Base-by-base conservation (phyloP, 257 asterid species). In the Paulownia fortunei region DNA sequence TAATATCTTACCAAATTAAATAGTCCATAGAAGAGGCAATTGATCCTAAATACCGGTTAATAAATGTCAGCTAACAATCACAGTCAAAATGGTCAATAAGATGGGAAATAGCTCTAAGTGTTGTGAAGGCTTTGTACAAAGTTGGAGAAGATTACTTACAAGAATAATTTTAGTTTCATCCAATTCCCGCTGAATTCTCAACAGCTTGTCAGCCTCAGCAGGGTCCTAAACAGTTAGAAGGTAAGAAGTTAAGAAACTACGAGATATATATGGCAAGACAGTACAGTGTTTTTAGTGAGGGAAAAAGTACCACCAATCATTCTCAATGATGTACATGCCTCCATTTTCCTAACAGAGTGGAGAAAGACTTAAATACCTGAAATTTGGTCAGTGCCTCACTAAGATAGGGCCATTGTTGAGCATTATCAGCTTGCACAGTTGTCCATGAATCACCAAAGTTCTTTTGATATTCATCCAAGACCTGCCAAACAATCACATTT, bases 151-250 rank as follows among this genome's bases (percentile, higher is more conserved):
- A 78, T 32, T n/a, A 76, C 94, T 89, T 84, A 92, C 98, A 62
- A 94, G 97, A 79, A 94, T 94, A 81, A 94, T 92, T 89, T 94
- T 92, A 16, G 98, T 94, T 84, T 94, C 98, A 81, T 92, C 98
- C 90, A 94, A 85, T 83, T 92, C 98, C 86, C 96, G 82, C 83
- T 94, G 98, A 84, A 94, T 94, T 81, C 80, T 89, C 84, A 94
- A 82, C 79, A 92, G 91, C 88, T 94, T 92, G 89, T 94, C 98
- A 69, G 98, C 98, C 86, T 94, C 98, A 19, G 98, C 96, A 71
- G 98, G 98, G 76, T 94, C 97, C 98, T 94, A 80, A 58, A 82
- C 49, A 76, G 65, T 72, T 36, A 13, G 16, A 74, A 44, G 46
- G 49, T 26, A 77, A 32, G 51, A 76, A n/a, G 64, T 77, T 41